Evolutionary conservation across 768 basidiomycete genomes (phyloP).

Genomic region (Baorangia bicolor): DNA sequence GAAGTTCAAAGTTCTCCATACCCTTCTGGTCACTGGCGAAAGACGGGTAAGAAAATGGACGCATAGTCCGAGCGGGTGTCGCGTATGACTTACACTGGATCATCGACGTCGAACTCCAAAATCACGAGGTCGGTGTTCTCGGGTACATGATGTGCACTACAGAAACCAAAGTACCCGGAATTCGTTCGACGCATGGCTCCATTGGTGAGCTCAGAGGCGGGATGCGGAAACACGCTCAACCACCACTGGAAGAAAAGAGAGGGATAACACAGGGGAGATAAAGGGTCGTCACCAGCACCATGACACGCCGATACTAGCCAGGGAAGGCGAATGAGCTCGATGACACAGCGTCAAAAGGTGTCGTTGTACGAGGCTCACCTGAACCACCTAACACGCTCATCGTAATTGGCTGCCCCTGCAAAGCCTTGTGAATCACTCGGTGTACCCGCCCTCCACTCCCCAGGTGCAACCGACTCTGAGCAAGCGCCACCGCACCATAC

Average conservation of each 20-base stretch:
- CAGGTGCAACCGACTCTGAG: conserved; percentile 71
- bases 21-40: conserved; percentile 58
- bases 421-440: conserved; percentile 76
- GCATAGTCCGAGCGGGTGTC: neutral
- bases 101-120: conserved; percentile 91
- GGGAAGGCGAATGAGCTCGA: neutral
- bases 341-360: neutral
- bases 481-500: conserved; percentile 73
- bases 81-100: conserved; percentile 63
- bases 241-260: conserved; percentile 97
- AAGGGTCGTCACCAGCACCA: conserved; percentile 88
- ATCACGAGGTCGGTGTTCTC: conserved; percentile 94
- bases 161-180: conserved; percentile 94
- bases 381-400: conserved; percentile 91
- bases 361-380: conserved; percentile 44
- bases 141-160: conserved; percentile 89
- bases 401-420: conserved; percentile 83
- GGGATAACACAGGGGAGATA: conserved; percentile 85
- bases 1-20: conserved; percentile 86
- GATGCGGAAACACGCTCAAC: conserved; percentile 97
- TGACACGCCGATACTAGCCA: conserved; percentile 87
- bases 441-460: conserved; percentile 85
- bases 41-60: neutral
- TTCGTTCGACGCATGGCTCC: conserved; percentile 91
- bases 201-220: conserved; percentile 96